Evolutionary conservation across 495 filamentous ascomycete genomes (phyloP).

Genomic region (Choiromyces venosus): DNA sequence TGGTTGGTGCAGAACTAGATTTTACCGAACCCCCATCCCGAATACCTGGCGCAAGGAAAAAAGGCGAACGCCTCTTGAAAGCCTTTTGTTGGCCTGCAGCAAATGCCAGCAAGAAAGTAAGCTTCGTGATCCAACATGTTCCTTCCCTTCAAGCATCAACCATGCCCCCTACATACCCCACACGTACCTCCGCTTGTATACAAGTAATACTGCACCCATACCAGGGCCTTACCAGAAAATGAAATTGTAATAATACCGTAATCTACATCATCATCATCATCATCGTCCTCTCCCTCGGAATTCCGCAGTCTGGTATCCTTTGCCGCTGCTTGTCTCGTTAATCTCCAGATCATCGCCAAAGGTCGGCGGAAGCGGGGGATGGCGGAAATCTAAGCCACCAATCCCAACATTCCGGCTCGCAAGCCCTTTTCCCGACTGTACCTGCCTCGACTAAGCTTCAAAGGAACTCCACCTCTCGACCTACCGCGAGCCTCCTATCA

Average conservation of each 20-base stretch:
- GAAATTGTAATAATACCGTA: constrained; percentile 9
- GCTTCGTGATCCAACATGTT: not conserved
- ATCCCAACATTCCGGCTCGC: constrained; percentile 36
- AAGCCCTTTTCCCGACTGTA: constrained; percentile 23
- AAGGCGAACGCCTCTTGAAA: constrained; percentile 31
- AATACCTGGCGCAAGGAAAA: constrained; percentile 36
- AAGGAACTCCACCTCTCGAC: constrained; percentile 6
- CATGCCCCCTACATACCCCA: not conserved
- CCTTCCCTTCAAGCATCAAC: not conserved
- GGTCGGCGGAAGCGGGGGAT: constrained; percentile 31
- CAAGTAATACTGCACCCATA: not conserved
- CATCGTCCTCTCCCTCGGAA: constrained; percentile 17
- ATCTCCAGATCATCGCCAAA: constrained; percentile 16
- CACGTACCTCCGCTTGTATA: not conserved
- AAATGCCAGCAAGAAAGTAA: not conserved
- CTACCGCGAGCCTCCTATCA: not conserved
- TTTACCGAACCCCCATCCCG: constrained; percentile 19
- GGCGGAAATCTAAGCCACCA: constrained; percentile 35
- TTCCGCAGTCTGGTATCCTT: constrained; percentile 14
- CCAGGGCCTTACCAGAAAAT: not conserved
- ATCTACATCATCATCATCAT: constrained; percentile 13
- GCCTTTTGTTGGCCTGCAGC: constrained; percentile 10
- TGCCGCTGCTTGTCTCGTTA: constrained; percentile 21
- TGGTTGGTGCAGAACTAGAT: not conserved
- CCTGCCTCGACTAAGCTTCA: constrained; percentile 11